Evolutionary conservation across 192 early-diverging fungal species (phyloP).

Genomic region (Coemansia sp.): DNA sequence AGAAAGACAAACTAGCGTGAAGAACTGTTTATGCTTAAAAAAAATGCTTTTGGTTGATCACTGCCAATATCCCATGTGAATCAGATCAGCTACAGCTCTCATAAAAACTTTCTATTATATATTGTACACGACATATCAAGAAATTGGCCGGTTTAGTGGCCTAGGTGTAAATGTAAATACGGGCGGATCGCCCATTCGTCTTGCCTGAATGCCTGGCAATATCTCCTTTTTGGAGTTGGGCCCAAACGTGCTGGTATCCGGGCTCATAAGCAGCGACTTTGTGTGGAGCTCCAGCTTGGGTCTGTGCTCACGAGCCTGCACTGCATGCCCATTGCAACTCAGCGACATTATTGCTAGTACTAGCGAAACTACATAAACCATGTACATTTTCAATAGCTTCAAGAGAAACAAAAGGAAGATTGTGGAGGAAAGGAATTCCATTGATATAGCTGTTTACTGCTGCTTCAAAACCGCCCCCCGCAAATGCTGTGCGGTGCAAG

Average conservation of each 20-base stretch:
- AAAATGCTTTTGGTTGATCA: too few species aligned
- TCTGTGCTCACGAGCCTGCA: conserved; percentile 10
- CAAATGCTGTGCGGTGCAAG: neutral
- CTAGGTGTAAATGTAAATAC: conserved; percentile 22
- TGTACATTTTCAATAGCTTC: neutral
- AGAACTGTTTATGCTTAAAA: too few species aligned
- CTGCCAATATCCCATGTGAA: too few species aligned
- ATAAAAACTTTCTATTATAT: too few species aligned
- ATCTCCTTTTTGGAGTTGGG: neutral
- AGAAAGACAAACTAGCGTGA: too few species aligned
- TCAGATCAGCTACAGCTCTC: too few species aligned
- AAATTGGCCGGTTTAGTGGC: conserved; percentile 15
- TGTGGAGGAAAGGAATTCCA: neutral
- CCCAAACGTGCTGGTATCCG: neutral
- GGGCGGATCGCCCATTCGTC: conserved; percentile 40
- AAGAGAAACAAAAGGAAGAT: neutral
- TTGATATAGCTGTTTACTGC: neutral
- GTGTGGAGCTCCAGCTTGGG: conserved; percentile 24
- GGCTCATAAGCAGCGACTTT: conserved; percentile 10
- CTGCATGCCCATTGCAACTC: neutral
- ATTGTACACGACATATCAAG: neutral
- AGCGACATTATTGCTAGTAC: neutral
- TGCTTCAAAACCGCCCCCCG: neutral
- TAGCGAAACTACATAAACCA: neutral
- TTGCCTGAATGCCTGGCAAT: conserved; percentile 16